Percentiles rank a stretch among this genome's conserved stretches.
Evolutionary conservation across 768 basidiomycete genomes (phyloP).

Genomic region (Russula compacta): DNA sequence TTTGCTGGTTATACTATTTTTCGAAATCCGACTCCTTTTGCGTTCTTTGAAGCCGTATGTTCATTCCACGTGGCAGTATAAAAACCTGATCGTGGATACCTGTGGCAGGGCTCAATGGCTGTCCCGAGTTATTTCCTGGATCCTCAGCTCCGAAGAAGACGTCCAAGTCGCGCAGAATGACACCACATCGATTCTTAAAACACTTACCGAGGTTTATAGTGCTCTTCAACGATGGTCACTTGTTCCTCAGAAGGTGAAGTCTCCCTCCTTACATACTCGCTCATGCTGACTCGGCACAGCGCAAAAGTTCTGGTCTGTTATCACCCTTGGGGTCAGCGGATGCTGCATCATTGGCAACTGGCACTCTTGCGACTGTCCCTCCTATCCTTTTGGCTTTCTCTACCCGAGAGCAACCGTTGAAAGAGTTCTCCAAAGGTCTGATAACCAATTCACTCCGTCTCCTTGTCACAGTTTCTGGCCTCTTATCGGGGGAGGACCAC

Average conservation of each 20-base stretch:
- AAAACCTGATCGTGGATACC: background rate
- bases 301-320: background rate
- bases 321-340: background rate
- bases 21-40: conserved; percentile 54
- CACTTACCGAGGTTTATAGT: conserved; percentile 4
- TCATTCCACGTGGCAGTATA: background rate
- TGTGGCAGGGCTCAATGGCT: conserved; percentile 40
- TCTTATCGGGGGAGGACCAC: conserved; percentile 43
- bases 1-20: conserved; percentile 51
- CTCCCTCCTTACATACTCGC: background rate
- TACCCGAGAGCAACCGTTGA: conserved; percentile 6
- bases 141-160: conserved; percentile 25
- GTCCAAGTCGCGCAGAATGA: background rate
- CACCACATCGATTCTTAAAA: background rate
- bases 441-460: conserved; percentile 40
- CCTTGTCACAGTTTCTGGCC: conserved; percentile 51
- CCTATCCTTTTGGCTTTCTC: conserved; percentile 11
- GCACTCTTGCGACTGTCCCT: conserved; percentile 15
- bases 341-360: background rate
- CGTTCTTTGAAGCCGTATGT: conserved; percentile 56
- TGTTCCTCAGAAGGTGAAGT: conserved; percentile 8
- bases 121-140: conserved; percentile 36
- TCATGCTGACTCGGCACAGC: conserved; percentile 8
- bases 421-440: conserved; percentile 17
- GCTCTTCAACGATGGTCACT: conserved; percentile 8